Evolutionary conservation across 768 basidiomycete genomes (phyloP).

Genomic region (Mycena galericulata): DNA sequence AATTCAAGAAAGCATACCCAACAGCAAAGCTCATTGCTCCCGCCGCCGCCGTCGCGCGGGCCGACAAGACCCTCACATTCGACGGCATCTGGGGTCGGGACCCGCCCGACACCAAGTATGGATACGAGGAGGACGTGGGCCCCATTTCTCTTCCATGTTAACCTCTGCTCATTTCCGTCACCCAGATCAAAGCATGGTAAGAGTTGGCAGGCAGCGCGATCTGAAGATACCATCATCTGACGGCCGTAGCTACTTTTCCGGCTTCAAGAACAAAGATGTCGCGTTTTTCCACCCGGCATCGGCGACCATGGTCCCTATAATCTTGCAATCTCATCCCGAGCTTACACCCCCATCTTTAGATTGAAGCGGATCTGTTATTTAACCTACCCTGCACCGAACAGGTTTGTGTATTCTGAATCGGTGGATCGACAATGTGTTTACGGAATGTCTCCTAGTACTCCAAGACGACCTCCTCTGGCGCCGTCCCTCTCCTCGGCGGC

Average conservation of each 20-base stretch:
- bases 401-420: slow-evolving; percentile 44
- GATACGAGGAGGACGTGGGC: slow-evolving; percentile 77
- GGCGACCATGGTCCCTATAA: slow-evolving; percentile 58
- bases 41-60: slow-evolving; percentile 61
- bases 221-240: too few species aligned
- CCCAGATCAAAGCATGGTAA: slow-evolving; percentile 64
- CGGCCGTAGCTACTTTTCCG: slow-evolving; percentile 70
- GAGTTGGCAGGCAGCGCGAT: background rate
- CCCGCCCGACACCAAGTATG: slow-evolving; percentile 72
- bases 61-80: slow-evolving; percentile 63
- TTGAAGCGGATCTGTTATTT: slow-evolving; percentile 86
- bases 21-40: slow-evolving; percentile 79
- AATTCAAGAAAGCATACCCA: slow-evolving; percentile 77
- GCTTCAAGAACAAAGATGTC: slow-evolving; percentile 81
- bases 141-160: background rate
- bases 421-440: background rate
- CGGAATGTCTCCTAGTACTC: slow-evolving; percentile 50
- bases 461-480: slow-evolving; percentile 45
- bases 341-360: slow-evolving; percentile 27
- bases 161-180: background rate
- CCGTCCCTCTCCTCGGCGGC: slow-evolving; percentile 40
- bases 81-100: slow-evolving; percentile 78
- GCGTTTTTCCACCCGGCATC: slow-evolving; percentile 82
- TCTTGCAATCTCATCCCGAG: background rate
- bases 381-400: slow-evolving; percentile 87